These are phyloP conservation scores for Cyberlindnera xylosilytica DNA, from an alignment of 805 yeast genomes.

Conservation along the genomic window DNA sequence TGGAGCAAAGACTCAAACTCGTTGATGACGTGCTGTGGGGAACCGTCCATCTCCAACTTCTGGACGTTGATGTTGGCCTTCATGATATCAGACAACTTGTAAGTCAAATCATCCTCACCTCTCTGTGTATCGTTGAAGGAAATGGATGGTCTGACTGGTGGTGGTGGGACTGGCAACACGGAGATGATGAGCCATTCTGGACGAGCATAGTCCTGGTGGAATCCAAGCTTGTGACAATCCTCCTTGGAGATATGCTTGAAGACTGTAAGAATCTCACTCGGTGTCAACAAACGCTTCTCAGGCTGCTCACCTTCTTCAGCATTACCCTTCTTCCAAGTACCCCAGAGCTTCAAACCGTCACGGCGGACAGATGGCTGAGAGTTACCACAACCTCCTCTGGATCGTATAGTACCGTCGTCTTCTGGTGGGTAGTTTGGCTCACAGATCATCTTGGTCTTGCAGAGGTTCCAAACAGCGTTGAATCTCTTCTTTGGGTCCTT, in stretches of 20 bases:
- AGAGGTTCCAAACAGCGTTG: slow-evolving; percentile 92
- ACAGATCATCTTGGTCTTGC: slow-evolving; percentile 92
- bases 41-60: slow-evolving; percentile 95
- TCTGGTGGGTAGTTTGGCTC: slow-evolving; percentile 79
- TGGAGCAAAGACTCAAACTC: slow-evolving; percentile 95
- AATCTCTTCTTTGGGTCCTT: slow-evolving; percentile 95
- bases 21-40: slow-evolving; percentile 96
- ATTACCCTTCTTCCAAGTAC: slow-evolving; percentile 95
- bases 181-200: slow-evolving; percentile 99
- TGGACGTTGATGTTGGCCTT: slow-evolving; percentile 98
- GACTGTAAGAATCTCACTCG: slow-evolving; percentile 86
- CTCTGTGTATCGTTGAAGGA: slow-evolving; percentile 97
- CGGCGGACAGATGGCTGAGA: slow-evolving; percentile 93
- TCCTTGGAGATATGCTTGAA: slow-evolving; percentile 86
- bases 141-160: slow-evolving; percentile 98
- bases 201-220: slow-evolving; percentile 93
- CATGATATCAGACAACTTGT: slow-evolving; percentile 92
- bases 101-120: slow-evolving; percentile 98
- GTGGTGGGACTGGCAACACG: slow-evolving; percentile 99
- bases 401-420: slow-evolving; percentile 50
- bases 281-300: slow-evolving; percentile 83
- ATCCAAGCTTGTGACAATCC: slow-evolving; percentile 80
- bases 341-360: slow-evolving; percentile 94
- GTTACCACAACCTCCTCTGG: slow-evolving; percentile 98
- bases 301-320: slow-evolving; percentile 83